Evolutionary conservation across 2,329 filamentous ascomycete genomes (phyloP).

Genomic region (Colletotrichum trifolii): DNA sequence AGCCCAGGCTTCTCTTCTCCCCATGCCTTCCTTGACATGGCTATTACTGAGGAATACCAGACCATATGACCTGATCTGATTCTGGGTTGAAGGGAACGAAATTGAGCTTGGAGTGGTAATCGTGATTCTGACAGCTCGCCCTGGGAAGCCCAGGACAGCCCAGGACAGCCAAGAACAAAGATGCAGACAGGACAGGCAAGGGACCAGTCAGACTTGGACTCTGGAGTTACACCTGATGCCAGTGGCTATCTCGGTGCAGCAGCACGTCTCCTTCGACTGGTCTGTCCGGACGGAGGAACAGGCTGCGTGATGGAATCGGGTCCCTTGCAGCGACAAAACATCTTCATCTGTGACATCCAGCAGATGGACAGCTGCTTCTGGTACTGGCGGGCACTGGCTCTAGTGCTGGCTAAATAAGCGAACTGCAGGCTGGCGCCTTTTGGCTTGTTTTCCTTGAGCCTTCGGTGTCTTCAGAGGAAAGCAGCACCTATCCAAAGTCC

Average conservation of each 20-base stretch:
- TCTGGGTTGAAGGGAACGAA: no score
- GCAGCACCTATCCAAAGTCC: no score
- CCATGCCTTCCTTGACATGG: not conserved
- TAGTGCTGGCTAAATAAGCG: not conserved
- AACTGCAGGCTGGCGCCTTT: slow-evolving; percentile 10
- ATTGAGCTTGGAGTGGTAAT: not conserved
- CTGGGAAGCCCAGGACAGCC: slow-evolving; percentile 21
- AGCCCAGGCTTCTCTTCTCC: not conserved
- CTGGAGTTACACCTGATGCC: not conserved
- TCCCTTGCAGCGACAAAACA: slow-evolving; percentile 8
- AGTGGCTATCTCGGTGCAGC: not conserved
- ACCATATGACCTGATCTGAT: slow-evolving; percentile 13
- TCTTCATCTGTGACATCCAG: not conserved
- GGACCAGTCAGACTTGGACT: not conserved
- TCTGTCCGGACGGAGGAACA: slow-evolving; percentile 26
- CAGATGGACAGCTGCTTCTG: not conserved
- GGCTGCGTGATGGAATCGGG: slow-evolving; percentile 27
- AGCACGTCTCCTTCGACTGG: slow-evolving; percentile 1
- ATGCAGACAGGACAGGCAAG: not conserved
- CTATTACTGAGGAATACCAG: not conserved
- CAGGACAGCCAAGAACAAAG: slow-evolving; percentile 17
- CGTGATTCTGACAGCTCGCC: slow-evolving; percentile 27
- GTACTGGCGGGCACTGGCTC: no score
- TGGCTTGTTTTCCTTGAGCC: not conserved
- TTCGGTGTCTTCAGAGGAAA: not conserved